Percentiles rank a stretch among this genome's conserved stretches.
These are phyloP conservation scores for Rhodotorula babjevae DNA, from an alignment of 768 basidiomycete genomes.

Conservation along the genomic window DNA sequence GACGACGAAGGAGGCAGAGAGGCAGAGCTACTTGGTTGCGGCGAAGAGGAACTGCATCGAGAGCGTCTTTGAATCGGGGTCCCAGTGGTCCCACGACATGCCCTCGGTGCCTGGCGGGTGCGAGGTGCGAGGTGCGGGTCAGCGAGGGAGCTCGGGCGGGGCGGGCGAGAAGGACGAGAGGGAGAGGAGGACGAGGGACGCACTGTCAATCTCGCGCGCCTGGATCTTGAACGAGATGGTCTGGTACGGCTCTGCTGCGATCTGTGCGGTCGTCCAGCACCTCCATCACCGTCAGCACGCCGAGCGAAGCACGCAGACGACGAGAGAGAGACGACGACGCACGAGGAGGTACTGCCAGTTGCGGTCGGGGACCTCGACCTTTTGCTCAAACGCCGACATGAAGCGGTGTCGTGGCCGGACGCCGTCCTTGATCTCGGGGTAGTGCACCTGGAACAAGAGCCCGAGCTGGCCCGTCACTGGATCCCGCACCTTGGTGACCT, in stretches of 20 bases:
- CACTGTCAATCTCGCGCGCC: constrained; percentile 76
- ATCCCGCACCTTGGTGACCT: constrained; percentile 95
- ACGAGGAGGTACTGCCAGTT: constrained; percentile 97
- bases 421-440: constrained; percentile 75
- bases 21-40: background rate
- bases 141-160: background rate
- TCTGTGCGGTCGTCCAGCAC: too few relatives aligned
- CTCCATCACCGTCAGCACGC: too few relatives aligned
- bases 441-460: constrained; percentile 92
- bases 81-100: constrained; percentile 87
- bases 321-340: constrained; percentile 48
- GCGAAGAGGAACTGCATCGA: constrained; percentile 76
- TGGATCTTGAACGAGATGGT: constrained; percentile 99
- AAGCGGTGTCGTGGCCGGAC: constrained; percentile 81
- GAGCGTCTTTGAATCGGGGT: constrained; percentile 97
- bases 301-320: too few relatives aligned
- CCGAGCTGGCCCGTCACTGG: constrained; percentile 76
- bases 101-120: constrained; percentile 41
- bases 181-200: constrained; percentile 52
- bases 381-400: constrained; percentile 98
- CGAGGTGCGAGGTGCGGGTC: too few relatives aligned
- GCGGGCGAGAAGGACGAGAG: constrained; percentile 60
- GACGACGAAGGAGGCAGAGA: too few relatives aligned
- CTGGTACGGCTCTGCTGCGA: constrained; percentile 98
- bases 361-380: constrained; percentile 87